phyloP scores from a whole-genome alignment of 2,329 filamentous ascomycete genomes.

The Neonectria faginata region DNA sequence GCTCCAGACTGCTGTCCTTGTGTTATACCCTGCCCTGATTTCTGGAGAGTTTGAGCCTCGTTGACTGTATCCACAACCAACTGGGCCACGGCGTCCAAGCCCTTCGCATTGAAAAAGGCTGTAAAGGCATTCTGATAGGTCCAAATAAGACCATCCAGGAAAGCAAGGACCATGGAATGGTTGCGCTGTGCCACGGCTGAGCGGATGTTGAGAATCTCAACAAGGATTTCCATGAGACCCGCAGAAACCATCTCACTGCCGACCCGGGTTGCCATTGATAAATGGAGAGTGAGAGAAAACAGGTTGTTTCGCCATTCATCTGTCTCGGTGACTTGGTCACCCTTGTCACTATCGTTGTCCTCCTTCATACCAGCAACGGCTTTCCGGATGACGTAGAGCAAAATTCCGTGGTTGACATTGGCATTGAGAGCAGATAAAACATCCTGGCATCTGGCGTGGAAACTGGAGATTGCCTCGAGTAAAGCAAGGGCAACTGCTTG shows the following conservation, averaged over 20 bases:
- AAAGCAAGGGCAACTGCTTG: constrained; percentile 86
- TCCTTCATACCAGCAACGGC: constrained; percentile 83
- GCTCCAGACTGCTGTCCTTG: constrained; percentile 77
- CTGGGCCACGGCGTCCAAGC: constrained; percentile 90
- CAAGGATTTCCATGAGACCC: constrained; percentile 88
- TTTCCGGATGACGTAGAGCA: constrained; percentile 93
- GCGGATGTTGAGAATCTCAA: constrained; percentile 87
- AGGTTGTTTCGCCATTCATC: constrained; percentile 93
- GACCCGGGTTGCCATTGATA: constrained; percentile 80
- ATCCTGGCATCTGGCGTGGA: constrained; percentile 80
- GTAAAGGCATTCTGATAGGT: constrained; percentile 86
- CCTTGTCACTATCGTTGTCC: constrained; percentile 63
- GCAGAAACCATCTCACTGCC: constrained; percentile 88
- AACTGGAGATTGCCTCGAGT: constrained; percentile 86
- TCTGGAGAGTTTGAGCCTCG: constrained; percentile 74
- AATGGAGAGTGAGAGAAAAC: constrained; percentile 86
- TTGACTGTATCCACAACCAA: constrained; percentile 84
- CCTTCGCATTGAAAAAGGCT: constrained; percentile 82
- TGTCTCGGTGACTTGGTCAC: constrained; percentile 72
- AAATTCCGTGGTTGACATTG: constrained; percentile 94
- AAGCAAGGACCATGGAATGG: constrained; percentile 85
- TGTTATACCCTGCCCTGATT: constrained; percentile 77
- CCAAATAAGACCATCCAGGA: constrained; percentile 90
- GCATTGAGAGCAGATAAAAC: constrained; percentile 92
- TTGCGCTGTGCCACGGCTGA: constrained; percentile 85